Evolutionary conservation across 1,284 basidiomycete species (phyloP).

Genomic region (Apiotrichum gracile): DNA sequence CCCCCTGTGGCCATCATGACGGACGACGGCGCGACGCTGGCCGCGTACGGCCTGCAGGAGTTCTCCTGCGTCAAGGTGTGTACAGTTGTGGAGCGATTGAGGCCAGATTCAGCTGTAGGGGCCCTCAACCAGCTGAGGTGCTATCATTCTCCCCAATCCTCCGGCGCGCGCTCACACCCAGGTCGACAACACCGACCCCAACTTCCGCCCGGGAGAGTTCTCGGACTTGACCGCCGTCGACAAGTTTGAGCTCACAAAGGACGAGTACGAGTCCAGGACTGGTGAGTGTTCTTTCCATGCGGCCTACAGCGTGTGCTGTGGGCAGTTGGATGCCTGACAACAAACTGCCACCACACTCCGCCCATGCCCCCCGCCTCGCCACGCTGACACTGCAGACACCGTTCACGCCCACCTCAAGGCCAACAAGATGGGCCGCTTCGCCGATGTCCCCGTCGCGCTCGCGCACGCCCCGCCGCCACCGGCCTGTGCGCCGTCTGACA

Average conservation of each 20-base stretch:
- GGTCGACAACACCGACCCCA: slow-evolving; percentile 74
- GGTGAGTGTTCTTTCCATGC: slow-evolving; percentile 52
- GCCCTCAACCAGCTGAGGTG: too few relatives aligned
- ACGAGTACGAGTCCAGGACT: slow-evolving; percentile 71
- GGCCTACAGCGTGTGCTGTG: too few relatives aligned
- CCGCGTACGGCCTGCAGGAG: slow-evolving; percentile 61
- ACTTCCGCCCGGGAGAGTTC: slow-evolving; percentile 54
- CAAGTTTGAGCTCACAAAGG: slow-evolving; percentile 82
- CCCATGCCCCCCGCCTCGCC: too few relatives aligned
- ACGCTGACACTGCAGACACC: slow-evolving; percentile 57
- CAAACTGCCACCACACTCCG: too few relatives aligned
- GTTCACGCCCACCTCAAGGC: slow-evolving; percentile 85
- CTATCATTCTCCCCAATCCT: too few relatives aligned
- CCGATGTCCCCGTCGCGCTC: slow-evolving; percentile 42
- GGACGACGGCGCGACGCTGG: slow-evolving; percentile 63
- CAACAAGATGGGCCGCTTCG: slow-evolving; percentile 86
- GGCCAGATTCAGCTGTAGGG: too few relatives aligned
- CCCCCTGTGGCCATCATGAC: slow-evolving; percentile 55
- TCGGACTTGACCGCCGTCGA: slow-evolving; percentile 80
- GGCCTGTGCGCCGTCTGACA: slow-evolving; percentile 17
- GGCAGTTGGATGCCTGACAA: too few relatives aligned
- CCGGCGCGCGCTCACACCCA: too few relatives aligned
- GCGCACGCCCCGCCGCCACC: slow-evolving; percentile 25
- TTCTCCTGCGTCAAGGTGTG: slow-evolving; percentile 59
- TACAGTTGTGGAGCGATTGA: not conserved